A percentile compares a stretch with the other conserved stretches of the same genome.
Conservation (phyloP, 202 grass and related monocot species). For the Miscanthus sacchariflorus region DNA sequence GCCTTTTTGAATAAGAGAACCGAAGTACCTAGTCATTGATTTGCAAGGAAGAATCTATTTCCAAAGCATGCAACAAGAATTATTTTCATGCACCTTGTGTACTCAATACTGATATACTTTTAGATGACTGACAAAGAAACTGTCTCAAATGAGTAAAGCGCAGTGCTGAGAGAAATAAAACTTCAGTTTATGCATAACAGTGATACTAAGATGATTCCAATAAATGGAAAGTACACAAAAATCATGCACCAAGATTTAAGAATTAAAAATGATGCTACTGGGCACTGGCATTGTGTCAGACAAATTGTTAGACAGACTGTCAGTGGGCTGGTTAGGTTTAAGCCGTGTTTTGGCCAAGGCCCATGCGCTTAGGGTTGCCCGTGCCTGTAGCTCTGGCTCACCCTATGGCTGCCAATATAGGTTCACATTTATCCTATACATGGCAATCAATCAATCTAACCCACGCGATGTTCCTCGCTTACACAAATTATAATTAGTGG, state of each 20-base stretch:
- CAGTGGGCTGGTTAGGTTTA: too few relatives aligned
- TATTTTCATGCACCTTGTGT: neutral
- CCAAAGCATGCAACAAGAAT: conserved; percentile 1
- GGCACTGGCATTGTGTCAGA: neutral
- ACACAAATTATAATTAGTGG: too few relatives aligned
- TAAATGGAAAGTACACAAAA: conserved; percentile 22
- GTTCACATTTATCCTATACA: too few relatives aligned
- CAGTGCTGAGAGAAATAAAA: neutral
- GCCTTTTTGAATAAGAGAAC: conserved; percentile 12
- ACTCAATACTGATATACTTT: conserved; percentile 2
- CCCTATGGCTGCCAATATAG: too few relatives aligned
- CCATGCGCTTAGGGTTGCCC: too few relatives aligned
- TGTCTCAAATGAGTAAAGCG: conserved; percentile 17
- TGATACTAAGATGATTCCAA: neutral
- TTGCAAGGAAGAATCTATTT: neutral
- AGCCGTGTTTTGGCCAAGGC: too few relatives aligned
- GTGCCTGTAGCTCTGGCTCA: too few relatives aligned
- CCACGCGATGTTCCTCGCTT: too few relatives aligned
- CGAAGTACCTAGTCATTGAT: neutral
- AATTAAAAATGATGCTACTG: neutral
- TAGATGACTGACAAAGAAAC: neutral
- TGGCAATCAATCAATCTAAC: too few relatives aligned
- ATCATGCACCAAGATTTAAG: neutral
- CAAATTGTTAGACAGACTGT: neutral
- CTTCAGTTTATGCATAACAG: conserved; percentile 21